Evolutionary conservation across 192 early-diverging fungal genomes (phyloP).

Genomic region (Backusella mclennaniae): DNA sequence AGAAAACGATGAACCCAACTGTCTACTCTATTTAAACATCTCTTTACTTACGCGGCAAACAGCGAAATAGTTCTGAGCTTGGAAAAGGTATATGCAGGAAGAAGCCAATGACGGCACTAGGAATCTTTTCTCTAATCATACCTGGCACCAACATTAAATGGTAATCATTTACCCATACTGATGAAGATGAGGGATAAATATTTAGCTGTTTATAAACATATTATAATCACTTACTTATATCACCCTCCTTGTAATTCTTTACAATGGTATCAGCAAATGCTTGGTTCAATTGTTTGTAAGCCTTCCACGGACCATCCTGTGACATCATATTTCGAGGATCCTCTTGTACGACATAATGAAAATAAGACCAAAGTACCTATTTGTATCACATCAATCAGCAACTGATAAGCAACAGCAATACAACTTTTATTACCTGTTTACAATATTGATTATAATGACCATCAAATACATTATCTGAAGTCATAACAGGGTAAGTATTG

Average conservation of each 20-base stretch:
- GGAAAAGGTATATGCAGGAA: conserved; percentile 98
- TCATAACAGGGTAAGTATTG: conserved; percentile 77
- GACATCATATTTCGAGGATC: conserved; percentile 78
- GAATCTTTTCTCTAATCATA: conserved; percentile 82
- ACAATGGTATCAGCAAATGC: conserved; percentile 82
- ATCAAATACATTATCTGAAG: conserved; percentile 69
- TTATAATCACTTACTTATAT: conserved; percentile 67
- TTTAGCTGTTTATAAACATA: too few relatives aligned
- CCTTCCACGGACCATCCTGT: conserved; percentile 80
- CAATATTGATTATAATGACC: conserved; percentile 66
- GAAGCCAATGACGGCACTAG: conserved; percentile 89
- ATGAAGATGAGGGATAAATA: background rate
- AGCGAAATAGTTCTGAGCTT: conserved; percentile 92
- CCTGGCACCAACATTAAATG: conserved; percentile 92
- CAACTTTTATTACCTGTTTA: conserved; percentile 70
- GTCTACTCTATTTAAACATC: background rate
- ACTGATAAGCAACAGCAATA: background rate
- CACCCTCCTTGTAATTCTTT: conserved; percentile 73
- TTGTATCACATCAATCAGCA: conserved; percentile 4
- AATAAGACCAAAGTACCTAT: conserved; percentile 93
- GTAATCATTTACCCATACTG: conserved; percentile 98
- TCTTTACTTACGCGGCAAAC: conserved; percentile 66
- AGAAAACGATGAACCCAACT: background rate
- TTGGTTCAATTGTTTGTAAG: conserved; percentile 81
- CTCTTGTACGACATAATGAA: conserved; percentile 93